Base-by-base conservation (phyloP, 2,329 filamentous ascomycete species). In the Reticulascus tulasneorum region DNA sequence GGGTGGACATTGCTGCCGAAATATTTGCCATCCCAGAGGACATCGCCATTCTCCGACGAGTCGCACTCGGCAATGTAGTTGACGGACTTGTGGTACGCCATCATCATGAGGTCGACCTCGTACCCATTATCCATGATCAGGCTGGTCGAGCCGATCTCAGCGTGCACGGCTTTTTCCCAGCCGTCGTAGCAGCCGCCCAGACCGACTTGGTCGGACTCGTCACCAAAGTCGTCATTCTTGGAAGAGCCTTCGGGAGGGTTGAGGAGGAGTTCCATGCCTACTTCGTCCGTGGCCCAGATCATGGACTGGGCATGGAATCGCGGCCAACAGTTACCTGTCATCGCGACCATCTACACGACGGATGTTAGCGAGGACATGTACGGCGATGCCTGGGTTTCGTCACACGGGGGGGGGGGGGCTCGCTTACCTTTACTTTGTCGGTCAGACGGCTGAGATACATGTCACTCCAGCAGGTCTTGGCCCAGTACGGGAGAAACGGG, bases 201-300 rank as follows among this genome's bases (percentile, higher is more conserved):
- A 3, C 49, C 58, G 22, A 57, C 52, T 4, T 48, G 41, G 29
- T 54, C 52, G 12, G 40, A 25, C 15, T 35, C 37, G 9, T 21
- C 24, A 18, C 56, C 57, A 20, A 48, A 59, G 16, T 46, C 32
- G 29, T 53, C 53, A 11, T 40, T 34, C 7, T 38, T 33, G 3
- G 37, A 44, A 10, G 37, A 33, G 19, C 46, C 41, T 3, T 39
- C 21, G 0, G 48, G 47, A 5, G 53, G 53, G 44, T 60, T 47
- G 21, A 66, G 52, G 2, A 65, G 46, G 18, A 60, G 30, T 8
- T 47, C 44, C 39, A 66, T 61, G 45, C 62, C 63, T n/a, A 54
- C 42, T 11, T 43, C 32, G 49, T 65, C 61, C 7, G 62, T 65
- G 9, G 61, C 59, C 47, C 52, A 57, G 33, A 64, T 52, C 54